Evolutionary conservation across 2,329 filamentous ascomycete species (phyloP), one percentile per base, ranked within the genome.

Genomic region (Aspergillus sp.): DNA sequence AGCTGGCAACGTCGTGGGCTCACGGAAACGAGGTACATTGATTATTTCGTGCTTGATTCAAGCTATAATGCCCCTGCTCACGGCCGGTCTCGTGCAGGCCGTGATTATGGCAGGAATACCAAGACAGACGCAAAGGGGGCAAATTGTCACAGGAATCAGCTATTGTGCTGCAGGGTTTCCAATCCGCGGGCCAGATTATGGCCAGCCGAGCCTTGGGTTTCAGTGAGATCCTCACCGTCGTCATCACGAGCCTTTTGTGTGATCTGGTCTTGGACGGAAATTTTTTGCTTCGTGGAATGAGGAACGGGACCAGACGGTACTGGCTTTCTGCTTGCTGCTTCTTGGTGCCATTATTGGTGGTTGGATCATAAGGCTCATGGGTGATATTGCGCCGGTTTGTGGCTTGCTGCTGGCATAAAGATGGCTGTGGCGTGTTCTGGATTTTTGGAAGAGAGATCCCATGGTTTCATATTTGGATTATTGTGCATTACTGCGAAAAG

Each of bases 161-260:
- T 3, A 65, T 66, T n/a, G 54, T 60, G 6, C 47, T 65, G 8
- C 54, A 65, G 7, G 57, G 55, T 7, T 58, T 66, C 19, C 63
- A 66, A 48, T 55, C 60, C 5, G 57, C 59, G 0, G 63, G 63
- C 0, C 62, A 65, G 43, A 62, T 63, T 12, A 55, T 60, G 6
- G 57, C 57, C 3, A 59, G 56, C 45, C 56, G 62, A 8, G 49
- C 54, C 4, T 42, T 65, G 43, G 58, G 56, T 1, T 58, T 58
- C 41, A 56, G 57, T 40, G 63, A 65, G 44, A 57, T 66, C 8
- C 62, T 62, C 2, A 63, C 61, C 1, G 62, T 66, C 5, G 63
- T 66, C 3, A 51, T 66, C 29, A 65, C 63, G 7, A 63, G 58
- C 40, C 51, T 63, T 29, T 43, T 62, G 6, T 62, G 59, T 43